phyloP scores from a whole-genome alignment of 805 yeast species.

The Ogataea pilisensis region DNA sequence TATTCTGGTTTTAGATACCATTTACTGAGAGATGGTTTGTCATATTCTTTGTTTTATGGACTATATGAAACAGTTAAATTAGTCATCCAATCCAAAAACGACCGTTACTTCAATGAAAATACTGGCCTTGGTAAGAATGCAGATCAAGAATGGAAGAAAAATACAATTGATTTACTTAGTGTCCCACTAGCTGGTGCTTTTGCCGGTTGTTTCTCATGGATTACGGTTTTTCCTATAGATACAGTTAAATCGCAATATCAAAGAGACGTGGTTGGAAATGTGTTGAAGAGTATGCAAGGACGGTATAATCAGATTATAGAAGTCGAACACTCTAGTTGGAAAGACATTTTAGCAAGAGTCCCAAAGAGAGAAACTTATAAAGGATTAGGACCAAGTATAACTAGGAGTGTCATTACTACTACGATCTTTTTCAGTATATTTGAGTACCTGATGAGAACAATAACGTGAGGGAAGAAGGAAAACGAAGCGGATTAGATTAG shows the following conservation, averaged over 20 bases:
- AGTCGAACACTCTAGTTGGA: conserved; percentile 31
- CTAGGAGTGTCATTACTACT: conserved; percentile 68
- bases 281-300: conserved; percentile 50
- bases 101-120: background rate
- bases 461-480: conserved; percentile 30
- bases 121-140: background rate
- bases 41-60: conserved; percentile 70
- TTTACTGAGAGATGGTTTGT: conserved; percentile 60
- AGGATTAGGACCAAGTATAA: conserved; percentile 71
- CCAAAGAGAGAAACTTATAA: conserved; percentile 57
- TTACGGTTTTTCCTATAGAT: conserved; percentile 73
- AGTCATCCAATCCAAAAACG: conserved; percentile 34
- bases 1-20: conserved; percentile 75
- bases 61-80: conserved; percentile 69
- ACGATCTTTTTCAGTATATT: conserved; percentile 71
- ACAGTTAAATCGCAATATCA: conserved; percentile 75
- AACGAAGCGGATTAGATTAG: too few relatives aligned
- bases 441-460: conserved; percentile 61
- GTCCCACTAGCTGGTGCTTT: conserved; percentile 73
- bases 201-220: conserved; percentile 75
- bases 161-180: conserved; percentile 36
- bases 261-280: conserved; percentile 65
- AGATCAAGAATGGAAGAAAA: conserved; percentile 10
- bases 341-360: background rate
- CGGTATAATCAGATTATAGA: conserved; percentile 36